Evolutionary conservation across 2,329 filamentous ascomycete species (phyloP).

Genomic region (Botrytis fabae): DNA sequence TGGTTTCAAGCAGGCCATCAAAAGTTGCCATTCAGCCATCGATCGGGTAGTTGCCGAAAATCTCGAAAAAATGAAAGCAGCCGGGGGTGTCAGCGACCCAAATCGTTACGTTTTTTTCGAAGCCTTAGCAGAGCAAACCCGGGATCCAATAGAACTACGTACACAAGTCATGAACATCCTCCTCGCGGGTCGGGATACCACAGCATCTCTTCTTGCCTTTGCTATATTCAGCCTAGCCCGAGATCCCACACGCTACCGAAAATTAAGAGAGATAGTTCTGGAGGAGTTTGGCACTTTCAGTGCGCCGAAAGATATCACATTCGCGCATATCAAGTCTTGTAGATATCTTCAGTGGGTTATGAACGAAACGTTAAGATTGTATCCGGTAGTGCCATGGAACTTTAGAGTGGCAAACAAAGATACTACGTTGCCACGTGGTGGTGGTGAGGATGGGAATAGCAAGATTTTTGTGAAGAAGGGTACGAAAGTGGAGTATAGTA

Average conservation of each 20-base stretch:
- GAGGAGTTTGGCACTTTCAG: slow-evolving; percentile 41
- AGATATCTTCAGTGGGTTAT: slow-evolving; percentile 38
- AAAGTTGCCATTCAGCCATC: slow-evolving; percentile 47
- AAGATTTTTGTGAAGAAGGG: slow-evolving; percentile 41
- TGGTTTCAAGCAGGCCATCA: slow-evolving; percentile 33
- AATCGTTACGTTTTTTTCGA: slow-evolving; percentile 53
- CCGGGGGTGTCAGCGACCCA: slow-evolving; percentile 31
- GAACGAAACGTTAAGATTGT: slow-evolving; percentile 50
- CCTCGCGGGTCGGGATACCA: slow-evolving; percentile 60
- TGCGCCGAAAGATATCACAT: slow-evolving; percentile 35
- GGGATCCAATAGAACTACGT: slow-evolving; percentile 48
- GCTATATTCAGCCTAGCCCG: slow-evolving; percentile 33
- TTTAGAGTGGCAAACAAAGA: slow-evolving; percentile 43
- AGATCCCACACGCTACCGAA: slow-evolving; percentile 45
- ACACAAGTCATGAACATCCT: slow-evolving; percentile 56
- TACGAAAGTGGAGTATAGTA: slow-evolving; percentile 36
- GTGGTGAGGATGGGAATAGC: slow-evolving; percentile 41
- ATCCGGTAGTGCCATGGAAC: slow-evolving; percentile 57
- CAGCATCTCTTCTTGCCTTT: slow-evolving; percentile 50
- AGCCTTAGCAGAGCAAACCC: slow-evolving; percentile 52
- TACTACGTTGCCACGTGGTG: slow-evolving; percentile 42
- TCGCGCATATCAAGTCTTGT: slow-evolving; percentile 36
- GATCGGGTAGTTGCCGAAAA: slow-evolving; percentile 48
- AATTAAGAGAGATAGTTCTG: slow-evolving; percentile 47
- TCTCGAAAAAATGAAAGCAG: slow-evolving; percentile 34